Percentiles rank a stretch among this genome's conserved stretches.
Evolutionary conservation across 495 filamentous ascomycete species (phyloP).

Genomic region (Lepraria neglecta): DNA sequence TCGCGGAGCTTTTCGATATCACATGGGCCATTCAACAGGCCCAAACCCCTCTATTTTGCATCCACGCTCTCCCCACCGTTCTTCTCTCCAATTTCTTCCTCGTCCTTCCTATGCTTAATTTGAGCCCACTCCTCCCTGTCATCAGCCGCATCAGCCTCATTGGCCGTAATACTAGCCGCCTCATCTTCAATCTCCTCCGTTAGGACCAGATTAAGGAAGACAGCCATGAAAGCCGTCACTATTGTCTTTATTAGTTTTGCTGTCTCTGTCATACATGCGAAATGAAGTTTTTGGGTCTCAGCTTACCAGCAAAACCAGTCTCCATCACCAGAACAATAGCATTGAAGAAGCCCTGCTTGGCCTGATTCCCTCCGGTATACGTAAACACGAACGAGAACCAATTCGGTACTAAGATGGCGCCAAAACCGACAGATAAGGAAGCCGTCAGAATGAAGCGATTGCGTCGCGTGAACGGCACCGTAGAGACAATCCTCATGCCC

Average conservation of each 20-base stretch:
- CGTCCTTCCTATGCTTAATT: slow-evolving; percentile 16
- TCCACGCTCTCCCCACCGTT: background rate
- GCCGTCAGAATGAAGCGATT: slow-evolving; percentile 86
- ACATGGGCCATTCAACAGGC: background rate
- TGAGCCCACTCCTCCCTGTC: slow-evolving; percentile 25
- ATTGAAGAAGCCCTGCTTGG: slow-evolving; percentile 71
- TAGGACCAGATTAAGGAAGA: slow-evolving; percentile 68
- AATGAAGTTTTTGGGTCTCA: background rate
- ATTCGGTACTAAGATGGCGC: slow-evolving; percentile 71
- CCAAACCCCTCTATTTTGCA: background rate
- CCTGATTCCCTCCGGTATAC: slow-evolving; percentile 60
- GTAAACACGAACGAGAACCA: slow-evolving; percentile 77
- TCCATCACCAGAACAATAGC: slow-evolving; percentile 76
- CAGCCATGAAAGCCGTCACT: slow-evolving; percentile 56
- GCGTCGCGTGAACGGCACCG: slow-evolving; percentile 71
- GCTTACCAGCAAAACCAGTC: slow-evolving; percentile 52
- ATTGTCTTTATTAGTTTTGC: background rate
- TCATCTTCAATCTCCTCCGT: slow-evolving; percentile 66
- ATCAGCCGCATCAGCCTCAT: slow-evolving; percentile 22
- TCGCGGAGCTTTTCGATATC: background rate
- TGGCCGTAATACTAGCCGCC: slow-evolving; percentile 26
- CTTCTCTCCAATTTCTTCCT: slow-evolving; percentile 16
- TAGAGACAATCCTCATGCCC: slow-evolving; percentile 76
- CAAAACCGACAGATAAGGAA: slow-evolving; percentile 67
- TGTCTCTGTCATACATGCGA: no score